Percentiles rank a stretch among this genome's conserved stretches.
Conservation (phyloP, 768 basidiomycete species). For the Mycena capillaripes region DNA sequence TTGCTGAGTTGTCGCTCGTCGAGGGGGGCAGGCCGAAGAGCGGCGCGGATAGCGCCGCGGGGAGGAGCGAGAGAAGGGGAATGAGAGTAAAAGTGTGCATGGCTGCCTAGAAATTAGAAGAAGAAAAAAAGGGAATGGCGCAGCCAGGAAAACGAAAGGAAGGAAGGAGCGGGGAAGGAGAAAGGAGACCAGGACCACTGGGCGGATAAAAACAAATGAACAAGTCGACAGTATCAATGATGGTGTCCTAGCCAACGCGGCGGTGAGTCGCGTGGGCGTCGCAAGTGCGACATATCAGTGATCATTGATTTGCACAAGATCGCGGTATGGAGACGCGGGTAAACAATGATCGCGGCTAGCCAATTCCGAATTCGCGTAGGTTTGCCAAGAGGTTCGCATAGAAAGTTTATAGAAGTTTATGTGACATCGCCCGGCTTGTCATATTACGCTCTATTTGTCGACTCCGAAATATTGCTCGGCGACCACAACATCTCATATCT, state of each 20-base stretch:
- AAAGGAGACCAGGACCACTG: constrained; percentile 9
- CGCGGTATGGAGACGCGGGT: no score
- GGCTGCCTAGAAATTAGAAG: constrained; percentile 10
- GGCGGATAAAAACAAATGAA: constrained; percentile 13
- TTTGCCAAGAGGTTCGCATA: no score
- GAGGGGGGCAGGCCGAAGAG: constrained; percentile 13
- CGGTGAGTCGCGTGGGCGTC: neutral
- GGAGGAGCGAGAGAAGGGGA: constrained; percentile 26
- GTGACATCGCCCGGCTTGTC: no score
- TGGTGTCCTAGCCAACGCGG: constrained; percentile 9
- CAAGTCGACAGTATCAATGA: constrained; percentile 7
- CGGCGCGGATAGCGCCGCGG: constrained; percentile 9
- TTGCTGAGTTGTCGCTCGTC: constrained; percentile 8
- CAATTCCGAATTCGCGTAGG: no score
- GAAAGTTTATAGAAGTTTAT: no score
- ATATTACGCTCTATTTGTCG: no score
- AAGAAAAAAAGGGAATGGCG: constrained; percentile 11
- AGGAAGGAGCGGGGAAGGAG: constrained; percentile 11
- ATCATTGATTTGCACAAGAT: no score
- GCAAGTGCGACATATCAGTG: no score
- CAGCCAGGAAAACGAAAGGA: constrained; percentile 18
- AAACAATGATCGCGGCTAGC: no score
- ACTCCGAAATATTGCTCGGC: no score
- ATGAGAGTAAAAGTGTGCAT: constrained; percentile 4
- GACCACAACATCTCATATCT: no score